Evolutionary conservation across 2,329 filamentous ascomycete species (phyloP).

Genomic region (Raffaelea ambrosiae): DNA sequence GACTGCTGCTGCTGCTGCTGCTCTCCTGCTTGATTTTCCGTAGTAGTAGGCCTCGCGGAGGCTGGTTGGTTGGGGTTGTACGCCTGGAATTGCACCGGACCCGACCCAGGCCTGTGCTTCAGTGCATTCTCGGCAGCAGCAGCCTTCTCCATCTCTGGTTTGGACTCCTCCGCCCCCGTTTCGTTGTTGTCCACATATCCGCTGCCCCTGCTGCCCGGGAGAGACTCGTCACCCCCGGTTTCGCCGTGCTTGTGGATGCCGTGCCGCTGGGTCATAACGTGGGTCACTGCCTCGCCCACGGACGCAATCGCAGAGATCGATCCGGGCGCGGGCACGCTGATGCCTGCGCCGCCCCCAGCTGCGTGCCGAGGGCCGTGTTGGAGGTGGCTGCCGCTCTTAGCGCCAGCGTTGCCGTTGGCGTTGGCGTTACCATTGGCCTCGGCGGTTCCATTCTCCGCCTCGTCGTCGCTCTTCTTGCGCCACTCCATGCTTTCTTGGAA

Average conservation of each 20-base stretch:
- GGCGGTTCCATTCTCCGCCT: too few species aligned
- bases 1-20: background rate
- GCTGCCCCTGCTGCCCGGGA: background rate
- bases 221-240: background rate
- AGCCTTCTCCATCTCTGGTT: constrained; percentile 20
- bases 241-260: too few species aligned
- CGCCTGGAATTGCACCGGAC: too few species aligned
- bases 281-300: constrained; percentile 24
- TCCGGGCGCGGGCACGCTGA: constrained; percentile 32
- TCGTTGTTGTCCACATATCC: constrained; percentile 16
- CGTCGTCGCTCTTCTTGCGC: constrained; percentile 35
- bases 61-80: too few species aligned
- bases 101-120: constrained; percentile 10
- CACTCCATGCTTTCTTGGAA: constrained; percentile 62
- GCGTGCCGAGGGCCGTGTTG: constrained; percentile 16
- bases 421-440: background rate
- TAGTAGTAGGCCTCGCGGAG: background rate
- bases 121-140: constrained; percentile 19
- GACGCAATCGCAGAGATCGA: too few species aligned
- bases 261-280: constrained; percentile 7
- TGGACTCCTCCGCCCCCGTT: constrained; percentile 29
- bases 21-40: too few species aligned
- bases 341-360: constrained; percentile 24
- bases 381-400: constrained; percentile 14
- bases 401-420: constrained; percentile 12